Conservation (phyloP, 345 rosid genomes). For the Rubroshorea leprosula region DNA sequence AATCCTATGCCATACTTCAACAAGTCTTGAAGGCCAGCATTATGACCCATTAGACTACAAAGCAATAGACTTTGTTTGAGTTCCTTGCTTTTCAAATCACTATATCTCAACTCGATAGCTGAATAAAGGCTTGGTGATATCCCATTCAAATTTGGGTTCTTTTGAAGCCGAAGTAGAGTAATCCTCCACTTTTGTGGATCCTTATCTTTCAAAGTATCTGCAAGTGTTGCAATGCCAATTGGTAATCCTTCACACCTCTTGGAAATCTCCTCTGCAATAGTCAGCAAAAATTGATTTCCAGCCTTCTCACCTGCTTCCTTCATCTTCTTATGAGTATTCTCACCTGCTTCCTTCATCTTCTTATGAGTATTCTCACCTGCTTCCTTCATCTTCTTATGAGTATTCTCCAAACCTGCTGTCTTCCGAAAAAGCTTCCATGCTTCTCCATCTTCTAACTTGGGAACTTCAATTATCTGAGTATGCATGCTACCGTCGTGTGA, state of each 20-base stretch:
- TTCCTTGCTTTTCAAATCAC: not conserved
- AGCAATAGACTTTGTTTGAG: slow-evolving; percentile 3
- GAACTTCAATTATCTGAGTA: no score
- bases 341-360: not conserved
- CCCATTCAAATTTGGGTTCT: not conserved
- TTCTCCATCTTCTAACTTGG: no score
- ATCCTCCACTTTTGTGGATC: not conserved
- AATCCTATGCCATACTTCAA: slow-evolving; percentile 16
- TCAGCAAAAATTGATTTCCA: no score
- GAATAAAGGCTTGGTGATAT: not conserved
- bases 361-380: not conserved
- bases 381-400: no score
- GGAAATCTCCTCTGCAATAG: not conserved
- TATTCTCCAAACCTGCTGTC: no score
- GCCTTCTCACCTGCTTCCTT: not conserved
- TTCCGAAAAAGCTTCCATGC: no score
- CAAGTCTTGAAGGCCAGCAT: not conserved
- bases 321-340: no score
- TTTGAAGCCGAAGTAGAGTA: not conserved
- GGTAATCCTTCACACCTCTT: not conserved
- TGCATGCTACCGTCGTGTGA: no score
- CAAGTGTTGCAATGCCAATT: not conserved
- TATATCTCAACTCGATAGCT: slow-evolving; percentile 1
- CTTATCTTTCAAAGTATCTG: not conserved
- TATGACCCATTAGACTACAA: slow-evolving; percentile 5